Percentiles rank a stretch among this genome's conserved stretches.
These are phyloP conservation scores for Hanseniaspora taiwanica DNA, from an alignment of 805 yeast genomes.

Conservation along the genomic window DNA sequence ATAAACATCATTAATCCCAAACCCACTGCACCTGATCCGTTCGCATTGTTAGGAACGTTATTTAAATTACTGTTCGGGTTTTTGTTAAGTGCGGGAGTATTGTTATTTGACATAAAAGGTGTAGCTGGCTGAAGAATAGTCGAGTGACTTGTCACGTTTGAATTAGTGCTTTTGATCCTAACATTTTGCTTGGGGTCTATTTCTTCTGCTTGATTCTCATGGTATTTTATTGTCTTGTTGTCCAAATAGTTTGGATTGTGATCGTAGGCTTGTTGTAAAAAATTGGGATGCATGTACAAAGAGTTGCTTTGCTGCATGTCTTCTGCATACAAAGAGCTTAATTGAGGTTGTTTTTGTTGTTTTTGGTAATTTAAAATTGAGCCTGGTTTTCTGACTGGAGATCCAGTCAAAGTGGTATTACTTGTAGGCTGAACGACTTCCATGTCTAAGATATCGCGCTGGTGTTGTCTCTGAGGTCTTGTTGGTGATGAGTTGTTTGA, in stretches of 20 bases:
- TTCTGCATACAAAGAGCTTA: not conserved
- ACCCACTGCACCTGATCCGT: not conserved
- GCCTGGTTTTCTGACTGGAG: constrained; percentile 7
- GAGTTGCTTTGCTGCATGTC: not conserved
- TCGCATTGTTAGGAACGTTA: too few relatives aligned
- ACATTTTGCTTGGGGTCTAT: not conserved
- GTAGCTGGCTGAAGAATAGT: not conserved
- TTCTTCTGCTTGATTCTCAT: not conserved
- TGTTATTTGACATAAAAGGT: not conserved
- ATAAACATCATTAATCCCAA: not conserved
- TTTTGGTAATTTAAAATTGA: not conserved
- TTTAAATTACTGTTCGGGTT: too few relatives aligned
- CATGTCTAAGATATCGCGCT: constrained; percentile 4
- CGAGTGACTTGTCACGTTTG: not conserved
- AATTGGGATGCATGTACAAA: too few relatives aligned
- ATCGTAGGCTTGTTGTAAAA: too few relatives aligned
- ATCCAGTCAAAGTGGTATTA: constrained; percentile 16
- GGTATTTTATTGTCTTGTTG: too few relatives aligned
- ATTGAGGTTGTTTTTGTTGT: not conserved
- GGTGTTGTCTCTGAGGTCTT: constrained; percentile 9
- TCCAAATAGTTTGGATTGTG: too few relatives aligned
- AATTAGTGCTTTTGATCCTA: not conserved
- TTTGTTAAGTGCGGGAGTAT: too few relatives aligned
- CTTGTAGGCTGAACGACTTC: constrained; percentile 7
- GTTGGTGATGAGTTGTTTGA: constrained; percentile 11